Evolutionary conservation across 2,329 filamentous ascomycete species (phyloP).

Genomic region (Trichoderma simmonsii): DNA sequence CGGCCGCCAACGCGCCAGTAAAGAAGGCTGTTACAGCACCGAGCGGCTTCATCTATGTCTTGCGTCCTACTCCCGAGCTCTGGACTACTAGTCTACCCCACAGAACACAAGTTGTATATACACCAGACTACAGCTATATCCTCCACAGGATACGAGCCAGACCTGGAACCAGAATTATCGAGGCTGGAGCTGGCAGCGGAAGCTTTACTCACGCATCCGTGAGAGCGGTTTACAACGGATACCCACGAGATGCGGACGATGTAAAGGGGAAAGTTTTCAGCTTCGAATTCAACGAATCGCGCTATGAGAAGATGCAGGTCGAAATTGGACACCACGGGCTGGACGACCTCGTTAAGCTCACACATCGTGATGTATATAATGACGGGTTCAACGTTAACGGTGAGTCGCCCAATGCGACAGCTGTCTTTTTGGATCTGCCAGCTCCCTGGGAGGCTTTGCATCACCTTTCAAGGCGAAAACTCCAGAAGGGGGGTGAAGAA

Average conservation of each 20-base stretch:
- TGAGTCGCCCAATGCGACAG: slow-evolving; percentile 61
- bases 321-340: slow-evolving; percentile 69
- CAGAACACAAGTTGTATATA: slow-evolving; percentile 83
- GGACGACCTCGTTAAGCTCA: slow-evolving; percentile 64
- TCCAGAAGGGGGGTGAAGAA: slow-evolving; percentile 25
- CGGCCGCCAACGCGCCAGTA: slow-evolving; percentile 33
- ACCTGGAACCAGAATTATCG: slow-evolving; percentile 71
- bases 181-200: slow-evolving; percentile 78
- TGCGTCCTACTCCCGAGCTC: slow-evolving; percentile 75
- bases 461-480: slow-evolving; percentile 60
- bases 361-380: slow-evolving; percentile 75
- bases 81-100: slow-evolving; percentile 81
- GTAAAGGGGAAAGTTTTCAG: slow-evolving; percentile 70
- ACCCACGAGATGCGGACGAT: slow-evolving; percentile 45
- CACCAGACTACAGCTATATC: slow-evolving; percentile 82
- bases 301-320: slow-evolving; percentile 64
- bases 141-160: slow-evolving; percentile 71
- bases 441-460: slow-evolving; percentile 77
- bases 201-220: slow-evolving; percentile 80
- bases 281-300: slow-evolving; percentile 75
- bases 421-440: slow-evolving; percentile 76
- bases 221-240: slow-evolving; percentile 72
- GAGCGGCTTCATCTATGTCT: slow-evolving; percentile 73
- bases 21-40: slow-evolving; percentile 53
- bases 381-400: slow-evolving; percentile 66